Base-by-base conservation (phyloP, 2,329 filamentous ascomycete species). In the Pseudocercospora cruenta region DNA sequence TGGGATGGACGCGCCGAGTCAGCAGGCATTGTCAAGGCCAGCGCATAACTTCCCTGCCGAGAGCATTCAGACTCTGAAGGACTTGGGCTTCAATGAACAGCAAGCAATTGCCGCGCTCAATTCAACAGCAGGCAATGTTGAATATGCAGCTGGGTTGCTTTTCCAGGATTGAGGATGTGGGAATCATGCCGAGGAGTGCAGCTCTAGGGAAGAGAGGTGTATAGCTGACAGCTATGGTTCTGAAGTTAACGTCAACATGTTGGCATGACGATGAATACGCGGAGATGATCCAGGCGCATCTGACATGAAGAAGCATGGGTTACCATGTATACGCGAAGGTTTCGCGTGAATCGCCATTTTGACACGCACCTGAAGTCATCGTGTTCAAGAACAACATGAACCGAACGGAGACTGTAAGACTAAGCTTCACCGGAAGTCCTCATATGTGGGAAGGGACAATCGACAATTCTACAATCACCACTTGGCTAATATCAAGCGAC, bases 51-150 rank as follows among this genome's bases (percentile, higher is more conserved):
- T 80, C 74, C 79, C 81, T 0, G 77, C 79, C 1, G 79, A 82
- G 39, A 77, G 78, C 55, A 74, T 84, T 5, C 72, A 78, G 65
- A 78, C 78, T 5, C 67, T 84, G 62, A 78, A 81, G 6, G 80
- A 80, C n/a, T 61, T 84, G 60, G 82, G 82, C 1, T 83, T 84
- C 66, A 78, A 74, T 58, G 75, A 79, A 31, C 78, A 80, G 51
- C 80, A 83, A 66, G 82, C 81, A n/a, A 71, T 84, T 43, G 80
- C 80, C 1, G 82, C 82, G 28, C 68, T 84, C 66, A 82, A 83
- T 70, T 79, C 79, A 8, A 83, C 82, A 16, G 78, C 79, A n/a
- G 82, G 82, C 1, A 81, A 84, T 66, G 81, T 83, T 7, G 82
- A 84, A 60, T 76, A 82, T 66, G 82, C 82, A 6, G 82, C 82